Conservation (phyloP, 176 grass and related monocot species). For the Aechmea fasciata region DNA sequence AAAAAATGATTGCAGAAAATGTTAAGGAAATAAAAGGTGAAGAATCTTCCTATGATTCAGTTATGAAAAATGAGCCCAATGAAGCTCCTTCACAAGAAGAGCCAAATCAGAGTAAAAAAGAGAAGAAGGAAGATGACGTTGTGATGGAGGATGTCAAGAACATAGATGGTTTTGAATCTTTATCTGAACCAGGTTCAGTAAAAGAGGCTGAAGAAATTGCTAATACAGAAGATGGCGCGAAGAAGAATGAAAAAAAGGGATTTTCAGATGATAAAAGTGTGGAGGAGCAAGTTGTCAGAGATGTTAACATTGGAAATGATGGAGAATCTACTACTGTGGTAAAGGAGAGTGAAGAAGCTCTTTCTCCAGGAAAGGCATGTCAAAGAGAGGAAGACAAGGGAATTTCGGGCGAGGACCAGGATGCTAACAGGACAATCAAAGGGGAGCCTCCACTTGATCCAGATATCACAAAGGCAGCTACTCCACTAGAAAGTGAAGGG, state of each 20-base stretch:
- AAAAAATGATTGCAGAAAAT: constrained; percentile 11
- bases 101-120: constrained; percentile 19
- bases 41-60: neutral
- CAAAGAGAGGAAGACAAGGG: neutral
- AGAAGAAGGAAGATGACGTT: constrained; percentile 6
- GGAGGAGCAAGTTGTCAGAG: constrained; percentile 1
- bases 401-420: neutral
- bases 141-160: constrained; percentile 13
- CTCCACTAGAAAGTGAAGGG: neutral
- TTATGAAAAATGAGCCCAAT: neutral
- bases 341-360: neutral
- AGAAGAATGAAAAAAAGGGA: constrained; percentile 19
- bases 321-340: constrained; percentile 6
- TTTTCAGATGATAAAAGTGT: constrained; percentile 22
- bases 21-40: constrained; percentile 7
- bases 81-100: constrained; percentile 26
- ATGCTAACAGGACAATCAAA: neutral
- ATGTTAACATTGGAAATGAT: constrained; percentile 19
- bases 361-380: neutral
- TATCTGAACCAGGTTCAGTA: constrained; percentile 17
- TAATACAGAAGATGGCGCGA: constrained; percentile 13
- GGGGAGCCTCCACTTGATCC: neutral
- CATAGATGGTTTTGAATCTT: constrained; percentile 16
- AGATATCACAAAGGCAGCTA: neutral
- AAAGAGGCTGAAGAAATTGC: constrained; percentile 19